phyloP scores from a whole-genome alignment of 305 asterid genomes.

The Vinca major region DNA sequence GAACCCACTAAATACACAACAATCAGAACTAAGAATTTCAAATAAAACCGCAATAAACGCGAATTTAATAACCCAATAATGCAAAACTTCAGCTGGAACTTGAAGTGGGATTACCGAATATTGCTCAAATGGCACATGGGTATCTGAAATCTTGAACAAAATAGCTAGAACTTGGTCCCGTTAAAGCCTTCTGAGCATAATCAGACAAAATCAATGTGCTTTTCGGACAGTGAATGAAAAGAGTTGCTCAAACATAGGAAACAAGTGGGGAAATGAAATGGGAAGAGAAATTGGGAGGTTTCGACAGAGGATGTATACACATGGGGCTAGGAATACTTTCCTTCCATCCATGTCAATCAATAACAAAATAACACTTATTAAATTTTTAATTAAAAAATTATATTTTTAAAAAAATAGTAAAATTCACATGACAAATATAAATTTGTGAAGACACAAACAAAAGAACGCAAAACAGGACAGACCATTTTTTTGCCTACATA shows the following conservation, averaged over 20 bases:
- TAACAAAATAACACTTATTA: too few species aligned
- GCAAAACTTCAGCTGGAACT: slow-evolving; percentile 11
- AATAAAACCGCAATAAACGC: slow-evolving; percentile 10
- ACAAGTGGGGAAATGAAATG: not conserved
- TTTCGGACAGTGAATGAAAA: not conserved
- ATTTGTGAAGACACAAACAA: too few species aligned
- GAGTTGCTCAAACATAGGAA: not conserved
- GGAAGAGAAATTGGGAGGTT: not conserved
- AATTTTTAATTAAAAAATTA: too few species aligned
- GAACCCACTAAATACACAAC: slow-evolving; percentile 6
- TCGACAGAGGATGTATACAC: not conserved
- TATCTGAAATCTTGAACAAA: slow-evolving; percentile 27
- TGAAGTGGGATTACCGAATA: slow-evolving; percentile 28
- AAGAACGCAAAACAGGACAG: too few species aligned
- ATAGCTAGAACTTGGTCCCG: not conserved
- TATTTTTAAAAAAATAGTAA: too few species aligned
- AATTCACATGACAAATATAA: too few species aligned
- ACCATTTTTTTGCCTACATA: too few species aligned
- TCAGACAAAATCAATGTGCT: not conserved
- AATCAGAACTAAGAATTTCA: slow-evolving; percentile 14
- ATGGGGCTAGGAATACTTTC: too few species aligned
- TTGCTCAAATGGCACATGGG: slow-evolving; percentile 27
- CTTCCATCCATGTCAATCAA: too few species aligned
- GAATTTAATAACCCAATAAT: slow-evolving; percentile 30
- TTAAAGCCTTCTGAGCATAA: not conserved